Base-by-base conservation (phyloP, 805 yeast species). In the Teunomyces pallodes region DNA sequence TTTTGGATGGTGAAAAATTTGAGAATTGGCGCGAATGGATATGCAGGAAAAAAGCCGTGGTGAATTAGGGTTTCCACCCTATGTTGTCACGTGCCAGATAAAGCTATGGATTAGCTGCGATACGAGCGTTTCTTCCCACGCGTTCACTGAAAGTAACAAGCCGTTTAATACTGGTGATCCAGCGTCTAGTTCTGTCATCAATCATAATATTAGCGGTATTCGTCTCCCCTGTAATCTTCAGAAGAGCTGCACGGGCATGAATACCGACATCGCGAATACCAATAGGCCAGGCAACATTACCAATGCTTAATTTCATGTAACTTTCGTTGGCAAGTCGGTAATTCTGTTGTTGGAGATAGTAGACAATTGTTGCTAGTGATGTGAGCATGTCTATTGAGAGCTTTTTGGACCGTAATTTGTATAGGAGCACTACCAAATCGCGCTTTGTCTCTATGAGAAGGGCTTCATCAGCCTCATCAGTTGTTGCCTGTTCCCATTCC, bases 241-340 rank as follows among this genome's bases (percentile, higher is more conserved):
- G 73, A 45, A 80, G 83, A 1, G 86, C 83, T 47, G 83, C 79
- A 50, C 96, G 69, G 9, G 83, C 84, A 61, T 89, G 96, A 49
- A 90, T 87, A 43, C 94, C 90, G 12, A 90, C 86, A 48, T 80
- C 80, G 6, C 82, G 72, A 10, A 90, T 87, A 26, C 96, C 97
- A 54, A 89, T 86, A 2, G 97, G 97, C 96, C 96, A 90, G 4
- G 94, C 91, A 2, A 86, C 89, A 55, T 88, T 87, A 1, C 96
- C 97, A 13, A 90, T 84, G 59, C 92, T 84, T 48, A 90, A 67
- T 52, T 84, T 79, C 72, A 89, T 69, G 56, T 90, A 90, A 24
- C 83, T 73, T 57, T 87, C 88, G 50, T 79, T 79, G 4, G 92
- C 89, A 44, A 67, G 67, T 32, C 62, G 60, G 54, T 64, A 82